Conservation (phyloP, 805 yeast genomes). For the Myxozyma kluyveri region DNA sequence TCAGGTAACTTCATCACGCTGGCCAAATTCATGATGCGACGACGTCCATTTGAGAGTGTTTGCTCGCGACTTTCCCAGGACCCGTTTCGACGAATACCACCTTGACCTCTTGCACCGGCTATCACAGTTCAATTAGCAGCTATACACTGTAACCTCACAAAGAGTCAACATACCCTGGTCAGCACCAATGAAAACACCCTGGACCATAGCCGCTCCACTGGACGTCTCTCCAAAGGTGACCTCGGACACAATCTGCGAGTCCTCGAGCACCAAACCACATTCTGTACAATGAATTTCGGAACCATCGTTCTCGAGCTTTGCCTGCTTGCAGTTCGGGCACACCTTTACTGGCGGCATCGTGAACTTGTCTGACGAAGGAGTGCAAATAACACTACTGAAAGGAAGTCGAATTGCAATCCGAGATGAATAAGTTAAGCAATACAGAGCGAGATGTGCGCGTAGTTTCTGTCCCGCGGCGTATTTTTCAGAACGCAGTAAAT, state of each 20-base stretch:
- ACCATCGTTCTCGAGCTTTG: conserved; percentile 25
- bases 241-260: conserved; percentile 91
- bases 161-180: conserved; percentile 54
- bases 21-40: conserved; percentile 77
- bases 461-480: too few relatives aligned
- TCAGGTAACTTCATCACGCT: conserved; percentile 76
- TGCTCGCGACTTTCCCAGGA: conserved; percentile 77
- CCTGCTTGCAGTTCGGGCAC: conserved; percentile 22
- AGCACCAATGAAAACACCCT: conserved; percentile 88
- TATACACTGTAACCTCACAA: neutral
- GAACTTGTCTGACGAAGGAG: too few relatives aligned
- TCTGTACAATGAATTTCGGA: conserved; percentile 68
- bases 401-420: too few relatives aligned
- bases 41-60: conserved; percentile 78
- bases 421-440: too few relatives aligned
- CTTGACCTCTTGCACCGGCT: conserved; percentile 30
- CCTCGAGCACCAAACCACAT: conserved; percentile 89
- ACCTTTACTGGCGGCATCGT: conserved; percentile 14
- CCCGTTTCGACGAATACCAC: conserved; percentile 42
- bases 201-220: conserved; percentile 92
- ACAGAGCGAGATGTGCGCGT: too few relatives aligned
- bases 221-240: conserved; percentile 91
- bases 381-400: too few relatives aligned
- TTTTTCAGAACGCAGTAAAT: neutral
- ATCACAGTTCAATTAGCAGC: conserved; percentile 1